A percentile compares a stretch with the other conserved stretches of the same genome.
Evolutionary conservation across 2,329 filamentous ascomycete genomes (phyloP).

Genomic region (Talaromyces islandicus): DNA sequence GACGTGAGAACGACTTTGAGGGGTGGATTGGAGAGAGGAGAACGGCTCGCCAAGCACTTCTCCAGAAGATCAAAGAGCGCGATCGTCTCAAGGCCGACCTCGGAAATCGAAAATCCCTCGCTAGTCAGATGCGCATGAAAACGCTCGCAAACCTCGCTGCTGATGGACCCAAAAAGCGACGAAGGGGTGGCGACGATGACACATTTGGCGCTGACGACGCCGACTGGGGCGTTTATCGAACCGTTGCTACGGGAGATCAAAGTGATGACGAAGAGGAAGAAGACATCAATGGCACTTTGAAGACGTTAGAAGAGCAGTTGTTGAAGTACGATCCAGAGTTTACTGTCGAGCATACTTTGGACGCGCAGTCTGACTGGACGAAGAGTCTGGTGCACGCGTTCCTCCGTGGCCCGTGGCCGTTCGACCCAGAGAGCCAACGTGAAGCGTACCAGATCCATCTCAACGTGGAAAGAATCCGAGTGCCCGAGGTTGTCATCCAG

Average conservation of each 20-base stretch:
- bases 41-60: conserved; percentile 62
- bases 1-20: conserved; percentile 76
- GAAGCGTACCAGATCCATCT: conserved; percentile 86
- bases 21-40: conserved; percentile 81
- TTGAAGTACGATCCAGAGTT: conserved; percentile 83
- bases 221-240: conserved; percentile 95
- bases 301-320: conserved; percentile 74
- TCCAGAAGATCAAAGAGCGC: conserved; percentile 83
- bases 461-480: conserved; percentile 92
- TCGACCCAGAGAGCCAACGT: conserved; percentile 70
- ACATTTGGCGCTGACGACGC: conserved; percentile 96
- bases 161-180: conserved; percentile 77
- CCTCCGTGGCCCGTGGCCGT: conserved; percentile 78
- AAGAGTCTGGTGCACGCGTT: conserved; percentile 89
- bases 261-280: conserved; percentile 91
- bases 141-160: conserved; percentile 92
- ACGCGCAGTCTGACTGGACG: conserved; percentile 91
- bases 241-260: conserved; percentile 72
- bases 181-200: conserved; percentile 86
- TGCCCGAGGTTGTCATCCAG: conserved; percentile 89
- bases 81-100: conserved; percentile 90
- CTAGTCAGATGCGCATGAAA: conserved; percentile 97
- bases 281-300: conserved; percentile 69
- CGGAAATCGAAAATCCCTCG: conserved; percentile 92
- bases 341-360: conserved; percentile 84